A percentile compares a stretch with the other conserved stretches of the same genome.
Conservation (phyloP, 371 early-diverging fungal genomes). For the Dentiscutata heterogama region DNA sequence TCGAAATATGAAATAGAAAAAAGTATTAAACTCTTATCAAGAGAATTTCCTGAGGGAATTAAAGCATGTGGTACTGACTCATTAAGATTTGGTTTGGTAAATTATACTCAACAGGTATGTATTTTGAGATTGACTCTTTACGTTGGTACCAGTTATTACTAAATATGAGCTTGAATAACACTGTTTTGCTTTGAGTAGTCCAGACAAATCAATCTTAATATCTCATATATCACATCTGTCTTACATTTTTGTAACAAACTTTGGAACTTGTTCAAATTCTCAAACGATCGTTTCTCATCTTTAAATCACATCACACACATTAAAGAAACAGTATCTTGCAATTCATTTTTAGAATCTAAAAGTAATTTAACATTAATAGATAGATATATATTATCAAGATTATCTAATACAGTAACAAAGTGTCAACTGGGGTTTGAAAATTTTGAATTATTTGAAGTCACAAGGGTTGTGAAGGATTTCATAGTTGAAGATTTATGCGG, state of each 20-base stretch:
- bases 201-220: conserved; percentile 97
- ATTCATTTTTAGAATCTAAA: background rate
- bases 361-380: conserved; percentile 74
- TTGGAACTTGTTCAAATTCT: conserved; percentile 95
- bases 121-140: background rate
- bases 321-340: background rate
- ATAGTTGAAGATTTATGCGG: conserved; percentile 96
- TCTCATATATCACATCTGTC: conserved; percentile 93
- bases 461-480: conserved; percentile 88
- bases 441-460: conserved; percentile 86
- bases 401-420: conserved; percentile 76
- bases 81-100: conserved; percentile 89
- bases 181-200: conserved; percentile 56
- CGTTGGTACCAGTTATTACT: background rate
- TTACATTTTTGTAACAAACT: conserved; percentile 98
- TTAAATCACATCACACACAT: conserved; percentile 42
- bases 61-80: conserved; percentile 98
- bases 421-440: conserved; percentile 75
- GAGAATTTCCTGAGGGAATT: conserved; percentile 97
- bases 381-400: conserved; percentile 86
- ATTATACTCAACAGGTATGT: conserved; percentile 83
- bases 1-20: conserved; percentile 82
- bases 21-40: conserved; percentile 71
- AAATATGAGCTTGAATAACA: background rate
- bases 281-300: conserved; percentile 61